phyloP scores from a whole-genome alignment of 306 rosid genomes.

The Prunus salicina region DNA sequence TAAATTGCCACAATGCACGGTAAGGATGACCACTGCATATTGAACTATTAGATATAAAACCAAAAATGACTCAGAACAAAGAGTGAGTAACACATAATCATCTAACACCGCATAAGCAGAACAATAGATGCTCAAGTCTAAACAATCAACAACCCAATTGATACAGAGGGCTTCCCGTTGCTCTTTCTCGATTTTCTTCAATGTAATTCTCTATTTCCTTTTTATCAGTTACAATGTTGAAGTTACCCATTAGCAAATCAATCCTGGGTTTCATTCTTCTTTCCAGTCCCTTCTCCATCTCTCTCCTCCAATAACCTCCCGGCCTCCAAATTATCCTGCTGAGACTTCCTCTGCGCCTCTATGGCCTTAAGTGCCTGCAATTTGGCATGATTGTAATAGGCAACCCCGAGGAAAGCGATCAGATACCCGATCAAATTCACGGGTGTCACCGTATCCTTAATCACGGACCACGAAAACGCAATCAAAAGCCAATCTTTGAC shows the following conservation, averaged over 20 bases:
- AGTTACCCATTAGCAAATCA: slow-evolving; percentile 36
- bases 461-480: slow-evolving; percentile 97
- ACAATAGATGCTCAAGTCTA: slow-evolving; percentile 17
- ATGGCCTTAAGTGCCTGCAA: slow-evolving; percentile 89
- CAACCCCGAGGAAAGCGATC: slow-evolving; percentile 82
- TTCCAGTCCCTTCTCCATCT: slow-evolving; percentile 55
- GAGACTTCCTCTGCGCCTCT: slow-evolving; percentile 84
- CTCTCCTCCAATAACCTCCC: slow-evolving; percentile 86
- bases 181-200: slow-evolving; percentile 1
- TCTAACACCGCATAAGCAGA: slow-evolving; percentile 12
- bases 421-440: slow-evolving; percentile 81
- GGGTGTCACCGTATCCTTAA: slow-evolving; percentile 85
- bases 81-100: neutral
- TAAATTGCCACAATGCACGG: slow-evolving; percentile 9
- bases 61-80: neutral
- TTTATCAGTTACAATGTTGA: slow-evolving; percentile 16
- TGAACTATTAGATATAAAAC: neutral
- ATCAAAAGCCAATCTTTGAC: slow-evolving; percentile 96
- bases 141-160: neutral
- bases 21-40: slow-evolving; percentile 12
- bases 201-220: neutral
- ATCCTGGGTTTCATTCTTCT: slow-evolving; percentile 59
- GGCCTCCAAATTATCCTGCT: slow-evolving; percentile 79
- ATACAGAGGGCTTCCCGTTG: neutral
- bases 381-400: slow-evolving; percentile 84